Base-by-base conservation (phyloP, 2,329 filamentous ascomycete species). In the Cordyceps sp. region DNA sequence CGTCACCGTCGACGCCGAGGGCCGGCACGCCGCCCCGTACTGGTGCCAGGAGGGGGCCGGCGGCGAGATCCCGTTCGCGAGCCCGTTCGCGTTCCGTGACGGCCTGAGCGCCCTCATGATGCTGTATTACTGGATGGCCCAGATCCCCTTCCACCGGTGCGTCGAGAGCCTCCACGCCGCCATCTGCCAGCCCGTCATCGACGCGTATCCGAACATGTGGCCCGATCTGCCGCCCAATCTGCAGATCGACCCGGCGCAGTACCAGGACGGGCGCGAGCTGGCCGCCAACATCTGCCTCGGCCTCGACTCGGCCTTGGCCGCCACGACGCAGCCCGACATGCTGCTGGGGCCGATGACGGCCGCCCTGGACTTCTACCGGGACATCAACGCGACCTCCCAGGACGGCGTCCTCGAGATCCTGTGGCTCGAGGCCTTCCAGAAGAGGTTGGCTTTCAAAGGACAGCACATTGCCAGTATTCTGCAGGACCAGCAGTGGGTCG, bases 71-170 rank as follows among this genome's bases (percentile, higher is more conserved):
- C 62, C 64, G 1, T 69, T 69, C 38, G 44, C 52, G 10, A 57
- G 59, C 26, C 45, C 51, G 2, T 61, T 62, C 37, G 50, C 48
- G 10, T 70, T 71, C 43, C 52, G 49, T 19, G 57, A 64, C 40
- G 44, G 53, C 14, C 40, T 53, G 10, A 55, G 60, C 1, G 61
- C 66, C 1, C 39, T 68, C 21, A 54, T 55, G 29, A 60, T 70
- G 38, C 45, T 68, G 10, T 63, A 66, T 42, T 70, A 68, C 45
- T 72, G 67, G 67, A 57, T 63, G 37, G 46, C 58, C 1, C 58
- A 66, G 29, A 51, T 70, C 19, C 39, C 61, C 10, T 57, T 73
- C 29, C 59, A 63, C 37, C 60, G 57, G 9, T 64, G 58, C 40
- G 55, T 70, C 26, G 57, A 59, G 36, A 42, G 43, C 13, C 47